phyloP scores from a whole-genome alignment of 352 stramenopile species.

The Pythium dissimile region DNA sequence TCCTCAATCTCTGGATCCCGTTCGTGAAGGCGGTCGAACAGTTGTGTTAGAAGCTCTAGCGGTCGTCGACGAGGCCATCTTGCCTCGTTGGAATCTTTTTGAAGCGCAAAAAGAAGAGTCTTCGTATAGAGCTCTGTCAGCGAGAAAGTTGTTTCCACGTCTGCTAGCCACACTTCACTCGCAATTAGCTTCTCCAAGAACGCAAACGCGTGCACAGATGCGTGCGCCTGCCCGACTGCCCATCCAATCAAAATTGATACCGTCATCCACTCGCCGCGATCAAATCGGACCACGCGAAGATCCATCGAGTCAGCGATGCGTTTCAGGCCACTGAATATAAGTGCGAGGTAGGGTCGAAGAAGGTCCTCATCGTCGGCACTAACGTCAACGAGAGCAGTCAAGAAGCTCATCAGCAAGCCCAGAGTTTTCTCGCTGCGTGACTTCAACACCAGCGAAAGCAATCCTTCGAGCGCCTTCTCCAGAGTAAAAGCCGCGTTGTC shows the following conservation, averaged over 20 bases:
- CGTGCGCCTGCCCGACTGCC: constrained; percentile 39
- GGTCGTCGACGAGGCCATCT: constrained; percentile 34
- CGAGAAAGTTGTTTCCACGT: constrained; percentile 43
- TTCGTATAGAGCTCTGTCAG: constrained; percentile 64
- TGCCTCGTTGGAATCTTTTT: constrained; percentile 16
- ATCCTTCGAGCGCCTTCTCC: constrained; percentile 56
- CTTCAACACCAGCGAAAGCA: constrained; percentile 47
- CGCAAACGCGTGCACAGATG: constrained; percentile 51
- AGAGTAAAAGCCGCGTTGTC: constrained; percentile 60
- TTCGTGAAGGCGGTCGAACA: constrained; percentile 42
- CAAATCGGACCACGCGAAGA: constrained; percentile 13
- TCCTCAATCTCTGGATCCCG: constrained; percentile 31
- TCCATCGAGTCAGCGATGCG: constrained; percentile 18
- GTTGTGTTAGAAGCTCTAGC: constrained; percentile 47
- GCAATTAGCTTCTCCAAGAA: constrained; percentile 61
- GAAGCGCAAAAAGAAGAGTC: constrained; percentile 59
- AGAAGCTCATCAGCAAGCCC: constrained; percentile 30
- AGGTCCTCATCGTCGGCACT: constrained; percentile 53
- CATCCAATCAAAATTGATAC: constrained; percentile 61
- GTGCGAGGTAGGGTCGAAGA: constrained; percentile 55
- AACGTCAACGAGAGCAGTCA: constrained; percentile 56
- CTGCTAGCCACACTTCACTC: constrained; percentile 47
- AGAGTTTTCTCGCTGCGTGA: constrained; percentile 35
- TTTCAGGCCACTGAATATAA: constrained; percentile 47
- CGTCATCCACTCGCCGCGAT: constrained; percentile 54